Conservation (phyloP, 495 filamentous ascomycete genomes). For the Penicillium diatomitis region DNA sequence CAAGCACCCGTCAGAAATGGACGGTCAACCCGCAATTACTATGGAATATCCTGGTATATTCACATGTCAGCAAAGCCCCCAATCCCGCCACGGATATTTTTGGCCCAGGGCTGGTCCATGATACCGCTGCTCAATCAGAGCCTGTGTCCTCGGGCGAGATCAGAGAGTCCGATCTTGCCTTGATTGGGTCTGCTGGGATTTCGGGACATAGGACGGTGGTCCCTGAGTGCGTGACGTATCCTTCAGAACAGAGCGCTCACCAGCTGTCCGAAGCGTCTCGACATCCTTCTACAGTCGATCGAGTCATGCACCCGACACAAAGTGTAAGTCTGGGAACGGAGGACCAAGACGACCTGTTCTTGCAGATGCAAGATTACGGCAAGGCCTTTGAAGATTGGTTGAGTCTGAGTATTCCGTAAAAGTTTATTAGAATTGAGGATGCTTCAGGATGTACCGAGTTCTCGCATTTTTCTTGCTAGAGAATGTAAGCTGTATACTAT, state of each 20-base stretch:
- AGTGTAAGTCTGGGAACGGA: constrained; percentile 13
- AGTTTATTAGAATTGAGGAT: background rate
- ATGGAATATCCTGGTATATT: constrained; percentile 24
- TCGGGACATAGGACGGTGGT: constrained; percentile 27
- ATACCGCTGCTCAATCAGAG: constrained; percentile 5
- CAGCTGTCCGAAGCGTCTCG: constrained; percentile 2
- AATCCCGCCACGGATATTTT: constrained; percentile 15
- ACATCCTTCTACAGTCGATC: constrained; percentile 2
- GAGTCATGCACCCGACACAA: constrained; percentile 7
- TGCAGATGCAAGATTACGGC: constrained; percentile 25
- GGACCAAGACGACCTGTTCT: constrained; percentile 15
- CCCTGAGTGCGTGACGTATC: constrained; percentile 23
- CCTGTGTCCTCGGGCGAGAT: constrained; percentile 5
- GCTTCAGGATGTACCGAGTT: no score
- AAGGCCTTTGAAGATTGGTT: constrained; percentile 28
- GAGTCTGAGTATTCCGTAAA: constrained; percentile 13
- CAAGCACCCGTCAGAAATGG: constrained; percentile 13
- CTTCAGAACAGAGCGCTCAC: constrained; percentile 21
- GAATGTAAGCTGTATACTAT: no score
- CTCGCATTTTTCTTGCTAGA: no score
- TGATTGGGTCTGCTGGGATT: constrained; percentile 28
- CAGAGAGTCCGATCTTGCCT: constrained; percentile 20
- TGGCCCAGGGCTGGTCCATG: constrained; percentile 16
- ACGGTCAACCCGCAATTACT: constrained; percentile 21
- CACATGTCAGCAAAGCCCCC: constrained; percentile 17